Conservation (phyloP, 2,329 filamentous ascomycete species). For the Raffaelea deltoideospora region DNA sequence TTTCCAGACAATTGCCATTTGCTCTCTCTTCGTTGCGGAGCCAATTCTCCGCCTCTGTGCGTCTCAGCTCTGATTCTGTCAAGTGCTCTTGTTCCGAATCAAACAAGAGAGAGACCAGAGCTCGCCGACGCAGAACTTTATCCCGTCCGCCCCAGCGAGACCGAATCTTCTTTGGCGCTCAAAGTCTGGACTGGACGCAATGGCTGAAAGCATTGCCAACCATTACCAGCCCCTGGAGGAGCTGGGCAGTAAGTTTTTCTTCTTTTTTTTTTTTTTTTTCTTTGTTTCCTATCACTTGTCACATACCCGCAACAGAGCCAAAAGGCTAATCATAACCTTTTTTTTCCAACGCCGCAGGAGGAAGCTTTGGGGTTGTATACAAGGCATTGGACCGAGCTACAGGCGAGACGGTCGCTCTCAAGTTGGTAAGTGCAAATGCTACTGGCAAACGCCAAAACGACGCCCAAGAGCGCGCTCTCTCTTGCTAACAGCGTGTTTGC, state of each 20-base stretch:
- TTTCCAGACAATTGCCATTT: background rate
- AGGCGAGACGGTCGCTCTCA: constrained; percentile 89
- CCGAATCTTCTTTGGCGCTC: no score
- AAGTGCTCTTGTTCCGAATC: no score
- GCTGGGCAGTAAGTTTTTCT: constrained; percentile 60
- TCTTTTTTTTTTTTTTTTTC: background rate
- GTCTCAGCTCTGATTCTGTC: no score
- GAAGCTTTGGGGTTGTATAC: constrained; percentile 93
- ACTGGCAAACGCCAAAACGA: background rate
- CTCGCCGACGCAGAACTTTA: no score
- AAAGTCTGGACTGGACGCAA: no score
- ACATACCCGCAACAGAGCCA: no score
- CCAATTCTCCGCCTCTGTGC: background rate
- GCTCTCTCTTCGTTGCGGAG: background rate
- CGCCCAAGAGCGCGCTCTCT: background rate
- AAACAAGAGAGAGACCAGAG: no score
- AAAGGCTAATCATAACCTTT: constrained; percentile 3
- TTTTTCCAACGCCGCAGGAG: constrained; percentile 39
- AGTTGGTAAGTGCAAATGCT: constrained; percentile 66
- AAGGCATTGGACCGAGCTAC: constrained; percentile 86
- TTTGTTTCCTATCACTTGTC: background rate
- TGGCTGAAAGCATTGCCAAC: constrained; percentile 57
- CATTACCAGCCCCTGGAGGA: constrained; percentile 94
- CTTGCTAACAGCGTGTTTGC: background rate
- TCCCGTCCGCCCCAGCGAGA: no score